Evolutionary conservation across 768 basidiomycete genomes (phyloP), one percentile per base, ranked within the genome.

Genomic region (Gymnopilus dilepis): DNA sequence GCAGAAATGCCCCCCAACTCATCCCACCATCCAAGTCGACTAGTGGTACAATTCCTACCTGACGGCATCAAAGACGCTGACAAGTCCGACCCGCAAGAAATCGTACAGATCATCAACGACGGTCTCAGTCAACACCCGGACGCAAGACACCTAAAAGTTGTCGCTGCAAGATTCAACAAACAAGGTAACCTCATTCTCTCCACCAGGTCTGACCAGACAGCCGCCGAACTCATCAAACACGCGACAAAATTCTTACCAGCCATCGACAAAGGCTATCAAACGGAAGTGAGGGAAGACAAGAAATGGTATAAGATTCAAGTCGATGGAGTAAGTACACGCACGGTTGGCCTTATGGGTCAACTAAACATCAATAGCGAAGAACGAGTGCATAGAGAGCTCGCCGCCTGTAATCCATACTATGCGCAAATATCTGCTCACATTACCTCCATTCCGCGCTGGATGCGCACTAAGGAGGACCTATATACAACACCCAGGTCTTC

Each of bases 251-350:
- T 72, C 57, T 38, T 54, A 30, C 63, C 55, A 33, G 13, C 53
- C 17, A 54, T 69, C 30, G 48, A 45, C 24, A 40, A 55, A 13
- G 62, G 56, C 2, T 42, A 30, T 5, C 31, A 55, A 2, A 45
- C 56, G 11, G 50, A 53, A 5, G 15, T 61, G 22, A 60, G 62
- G 26, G 70, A 66, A 40, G 69, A 72, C 45, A 66, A 62, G 24
- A 61, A 52, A 33, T 63, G 66, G 50, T 72, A 28, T 58, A 72
- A 69, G 53, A 60, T 70, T 1, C 51, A 65, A 24, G 41, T 72
- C 0, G 67, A 68, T 7, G 62, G 64, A 1, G 60, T 65, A 26
- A 59, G 38, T 41, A 67, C 65, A n/a, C 37, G 58, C 64, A n/a
- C 6, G 42, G 6, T 22, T 50, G 12, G 41, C 57, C n/a, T n/a